Evolutionary conservation across 768 basidiomycete genomes (phyloP).

Genomic region (Lentinus tigrinus): DNA sequence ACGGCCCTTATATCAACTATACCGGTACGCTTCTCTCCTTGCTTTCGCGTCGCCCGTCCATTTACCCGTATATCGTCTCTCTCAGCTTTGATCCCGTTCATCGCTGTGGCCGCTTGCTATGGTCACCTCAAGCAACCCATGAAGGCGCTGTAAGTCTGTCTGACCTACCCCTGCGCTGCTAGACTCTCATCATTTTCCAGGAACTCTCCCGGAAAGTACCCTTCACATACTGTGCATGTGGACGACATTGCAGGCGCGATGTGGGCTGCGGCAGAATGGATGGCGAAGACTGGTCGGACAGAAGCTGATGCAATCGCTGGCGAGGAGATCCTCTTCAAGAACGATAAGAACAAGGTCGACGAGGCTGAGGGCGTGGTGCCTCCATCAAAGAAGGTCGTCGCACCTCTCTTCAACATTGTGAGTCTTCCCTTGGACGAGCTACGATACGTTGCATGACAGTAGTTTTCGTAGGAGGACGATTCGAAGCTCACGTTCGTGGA

Average conservation of each 20-base stretch:
- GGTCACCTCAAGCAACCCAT: slow-evolving; percentile 81
- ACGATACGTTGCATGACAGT: neutral
- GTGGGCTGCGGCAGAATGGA: slow-evolving; percentile 81
- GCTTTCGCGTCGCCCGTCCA: neutral
- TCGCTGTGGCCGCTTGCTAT: slow-evolving; percentile 78
- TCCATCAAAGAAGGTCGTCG: slow-evolving; percentile 56
- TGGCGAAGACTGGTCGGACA: slow-evolving; percentile 53
- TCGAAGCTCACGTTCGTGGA: slow-evolving; percentile 68
- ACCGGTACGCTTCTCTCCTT: slow-evolving; percentile 16
- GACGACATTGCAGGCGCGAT: slow-evolving; percentile 77
- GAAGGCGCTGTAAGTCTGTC: slow-evolving; percentile 67
- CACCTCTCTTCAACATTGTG: slow-evolving; percentile 83
- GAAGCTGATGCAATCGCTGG: slow-evolving; percentile 67
- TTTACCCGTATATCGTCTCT: neutral
- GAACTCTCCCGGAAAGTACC: slow-evolving; percentile 78
- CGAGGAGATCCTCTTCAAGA: slow-evolving; percentile 63
- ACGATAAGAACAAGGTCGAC: slow-evolving; percentile 66
- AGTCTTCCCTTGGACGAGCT: slow-evolving; percentile 15
- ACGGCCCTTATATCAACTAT: slow-evolving; percentile 78
- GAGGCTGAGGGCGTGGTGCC: slow-evolving; percentile 63
- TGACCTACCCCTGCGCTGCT: neutral
- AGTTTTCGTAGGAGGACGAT: slow-evolving; percentile 60
- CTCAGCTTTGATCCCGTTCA: slow-evolving; percentile 59
- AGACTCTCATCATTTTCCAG: slow-evolving; percentile 34
- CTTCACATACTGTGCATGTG: slow-evolving; percentile 73